Evolutionary conservation across 257 asterid species (phyloP), one percentile per base, ranked within the genome.

Genomic region (Capsicum rhomboideum): DNA sequence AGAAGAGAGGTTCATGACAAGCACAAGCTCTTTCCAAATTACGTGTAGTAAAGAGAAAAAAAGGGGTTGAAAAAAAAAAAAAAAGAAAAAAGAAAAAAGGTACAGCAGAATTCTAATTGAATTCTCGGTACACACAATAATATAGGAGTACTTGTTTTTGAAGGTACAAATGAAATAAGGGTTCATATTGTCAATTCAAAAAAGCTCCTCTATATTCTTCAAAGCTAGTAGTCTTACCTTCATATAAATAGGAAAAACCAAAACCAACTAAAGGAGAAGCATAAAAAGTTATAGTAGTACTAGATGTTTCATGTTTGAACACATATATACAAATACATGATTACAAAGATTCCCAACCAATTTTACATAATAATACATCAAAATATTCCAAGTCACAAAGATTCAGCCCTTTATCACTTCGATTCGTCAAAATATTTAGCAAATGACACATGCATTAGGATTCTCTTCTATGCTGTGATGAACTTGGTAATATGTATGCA

Each of bases 391-490:
- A 31, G 37, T 31, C 2, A 31, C 37, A 9, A 4, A 58, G 0
- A 23, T 23, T 23, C 16, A 23, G 17, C 8, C 2, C 2, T 11
- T 59, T 59, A 4, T 59, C 18, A 37, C 3, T 61, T 26, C 0
- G 68, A 23, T 11, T 23, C 17, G 8, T 23, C 0, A 7, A 64
- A 46, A 8, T 7, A 44, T 6, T 90, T 81, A 95, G 88, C 85
- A 84, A 34, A 96, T 96, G 21, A 80, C 86, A 44, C 98, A 94
- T 9, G 94, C 93, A 59, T 92, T 92, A 0, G 98, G 97, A 83
- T 96, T 91, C 86, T 94, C 99, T 72, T 96, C 99, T 83, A 93
- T 83, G 91, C 94, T 92, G 86, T 88, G 94, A 61, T 89, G 86
- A 83, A 56, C 80, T 18, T 88, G 86, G 86, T 89, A 85, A 61